A percentile compares a stretch with the other conserved stretches of the same genome.
Conservation (phyloP, 2,329 filamentous ascomycete species). For the Raffaelea deltoideospora region DNA sequence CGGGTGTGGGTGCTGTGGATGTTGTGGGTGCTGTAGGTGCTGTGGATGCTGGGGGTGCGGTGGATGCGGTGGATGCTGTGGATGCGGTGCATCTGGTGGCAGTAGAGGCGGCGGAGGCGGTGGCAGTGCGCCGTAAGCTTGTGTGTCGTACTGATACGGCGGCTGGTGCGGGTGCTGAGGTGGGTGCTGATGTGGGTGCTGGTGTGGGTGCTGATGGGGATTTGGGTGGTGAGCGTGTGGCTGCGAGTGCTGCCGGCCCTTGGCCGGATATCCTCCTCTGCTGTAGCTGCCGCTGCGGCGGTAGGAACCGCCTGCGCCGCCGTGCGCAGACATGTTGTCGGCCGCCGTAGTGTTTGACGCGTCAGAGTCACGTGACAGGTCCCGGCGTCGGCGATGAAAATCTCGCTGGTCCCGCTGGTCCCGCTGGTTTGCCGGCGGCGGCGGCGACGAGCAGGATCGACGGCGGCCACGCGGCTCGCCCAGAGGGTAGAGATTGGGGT, state of each 20-base stretch:
- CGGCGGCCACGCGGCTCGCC: conserved; percentile 10
- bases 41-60: background rate
- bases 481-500: conserved; percentile 8
- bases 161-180: too few species aligned
- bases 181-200: conserved; percentile 2
- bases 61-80: background rate
- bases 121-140: too few species aligned
- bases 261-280: too few species aligned
- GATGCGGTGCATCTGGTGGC: too few species aligned
- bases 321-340: too few species aligned
- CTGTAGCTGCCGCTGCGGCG: conserved; percentile 3
- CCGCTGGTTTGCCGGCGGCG: conserved; percentile 1
- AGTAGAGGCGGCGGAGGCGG: too few species aligned
- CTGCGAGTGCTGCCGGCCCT: background rate
- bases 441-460: conserved; percentile 5
- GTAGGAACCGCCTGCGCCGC: too few species aligned
- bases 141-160: too few species aligned
- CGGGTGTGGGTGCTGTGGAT: background rate
- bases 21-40: background rate
- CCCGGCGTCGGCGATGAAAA: conserved; percentile 18
- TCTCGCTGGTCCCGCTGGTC: background rate
- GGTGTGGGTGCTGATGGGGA: conserved; percentile 14
- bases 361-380: conserved; percentile 22
- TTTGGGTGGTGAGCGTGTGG: conserved; percentile 11
- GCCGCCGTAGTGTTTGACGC: conserved; percentile 18